Evolutionary conservation across 768 basidiomycete species (phyloP).

Genomic region (Mrakia gelida): DNA sequence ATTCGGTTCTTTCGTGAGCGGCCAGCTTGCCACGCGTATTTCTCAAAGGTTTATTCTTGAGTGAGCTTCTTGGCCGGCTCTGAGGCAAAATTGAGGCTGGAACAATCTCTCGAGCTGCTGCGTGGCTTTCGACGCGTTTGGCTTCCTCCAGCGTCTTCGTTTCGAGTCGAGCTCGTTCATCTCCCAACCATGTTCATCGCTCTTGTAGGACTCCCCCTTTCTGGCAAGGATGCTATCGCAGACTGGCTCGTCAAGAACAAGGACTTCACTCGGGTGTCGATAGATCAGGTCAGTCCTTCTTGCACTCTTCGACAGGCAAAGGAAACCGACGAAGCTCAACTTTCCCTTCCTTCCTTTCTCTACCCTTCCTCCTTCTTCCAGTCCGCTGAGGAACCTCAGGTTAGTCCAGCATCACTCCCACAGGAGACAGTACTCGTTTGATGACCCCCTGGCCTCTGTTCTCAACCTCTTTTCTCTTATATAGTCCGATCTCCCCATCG

Average conservation of each 20-base stretch:
- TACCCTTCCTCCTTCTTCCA: background rate
- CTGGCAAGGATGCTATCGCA: slow-evolving; percentile 46
- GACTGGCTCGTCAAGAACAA: slow-evolving; percentile 41
- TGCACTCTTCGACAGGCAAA: background rate
- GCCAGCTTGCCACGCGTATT: no score
- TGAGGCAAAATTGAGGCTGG: no score
- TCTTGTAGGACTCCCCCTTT: slow-evolving; percentile 45
- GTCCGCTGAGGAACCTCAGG: background rate
- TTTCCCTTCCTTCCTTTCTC: slow-evolving; percentile 1
- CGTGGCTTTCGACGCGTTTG: background rate
- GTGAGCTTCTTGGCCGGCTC: no score
- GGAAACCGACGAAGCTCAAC: background rate
- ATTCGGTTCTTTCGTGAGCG: no score
- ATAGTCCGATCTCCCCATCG: background rate
- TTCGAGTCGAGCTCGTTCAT: background rate
- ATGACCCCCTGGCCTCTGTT: background rate
- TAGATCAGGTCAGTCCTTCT: slow-evolving; percentile 32
- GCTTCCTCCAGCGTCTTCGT: no score
- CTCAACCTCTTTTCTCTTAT: background rate
- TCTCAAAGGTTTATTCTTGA: no score
- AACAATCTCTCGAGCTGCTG: no score
- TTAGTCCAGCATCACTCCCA: background rate
- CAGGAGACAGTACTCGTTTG: background rate
- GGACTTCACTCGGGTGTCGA: slow-evolving; percentile 42
- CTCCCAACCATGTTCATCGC: slow-evolving; percentile 41